Evolutionary conservation across 2,329 filamentous ascomycete species (phyloP).

Genomic region (Apiospora arundinis): DNA sequence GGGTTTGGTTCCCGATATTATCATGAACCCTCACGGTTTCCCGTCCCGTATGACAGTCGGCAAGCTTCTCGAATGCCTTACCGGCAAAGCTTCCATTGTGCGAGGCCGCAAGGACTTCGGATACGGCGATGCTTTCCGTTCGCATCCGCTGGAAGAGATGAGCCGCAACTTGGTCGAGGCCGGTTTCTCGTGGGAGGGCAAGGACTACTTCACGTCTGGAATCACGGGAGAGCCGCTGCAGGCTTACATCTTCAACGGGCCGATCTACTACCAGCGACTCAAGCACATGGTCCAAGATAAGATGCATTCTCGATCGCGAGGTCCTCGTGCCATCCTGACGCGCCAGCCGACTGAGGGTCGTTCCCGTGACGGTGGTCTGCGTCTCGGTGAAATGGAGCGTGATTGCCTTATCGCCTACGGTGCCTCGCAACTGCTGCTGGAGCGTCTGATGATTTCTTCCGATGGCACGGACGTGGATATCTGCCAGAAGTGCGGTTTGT

Average conservation of each 20-base stretch:
- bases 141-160: constrained; percentile 88
- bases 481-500: constrained; percentile 91
- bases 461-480: constrained; percentile 93
- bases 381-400: constrained; percentile 97
- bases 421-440: constrained; percentile 87
- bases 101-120: constrained; percentile 89
- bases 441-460: constrained; percentile 92
- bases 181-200: constrained; percentile 96
- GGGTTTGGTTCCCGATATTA: constrained; percentile 95
- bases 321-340: constrained; percentile 89
- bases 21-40: constrained; percentile 99
- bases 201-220: constrained; percentile 94
- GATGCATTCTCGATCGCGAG: constrained; percentile 94
- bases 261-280: constrained; percentile 98
- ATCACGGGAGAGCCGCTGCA: constrained; percentile 94
- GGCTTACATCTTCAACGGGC: constrained; percentile 97
- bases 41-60: constrained; percentile 99
- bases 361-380: constrained; percentile 87
- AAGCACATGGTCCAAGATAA: constrained; percentile 99
- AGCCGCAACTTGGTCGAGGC: constrained; percentile 81
- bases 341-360: constrained; percentile 96
- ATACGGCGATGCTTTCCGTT: constrained; percentile 78
- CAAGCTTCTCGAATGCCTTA: constrained; percentile 93
- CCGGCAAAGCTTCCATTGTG: constrained; percentile 90
- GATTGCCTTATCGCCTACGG: constrained; percentile 98